Evolutionary conservation across 2,329 filamentous ascomycete species (phyloP), one percentile per base, ranked within the genome.

Genomic region (Verticillium dahliae): DNA sequence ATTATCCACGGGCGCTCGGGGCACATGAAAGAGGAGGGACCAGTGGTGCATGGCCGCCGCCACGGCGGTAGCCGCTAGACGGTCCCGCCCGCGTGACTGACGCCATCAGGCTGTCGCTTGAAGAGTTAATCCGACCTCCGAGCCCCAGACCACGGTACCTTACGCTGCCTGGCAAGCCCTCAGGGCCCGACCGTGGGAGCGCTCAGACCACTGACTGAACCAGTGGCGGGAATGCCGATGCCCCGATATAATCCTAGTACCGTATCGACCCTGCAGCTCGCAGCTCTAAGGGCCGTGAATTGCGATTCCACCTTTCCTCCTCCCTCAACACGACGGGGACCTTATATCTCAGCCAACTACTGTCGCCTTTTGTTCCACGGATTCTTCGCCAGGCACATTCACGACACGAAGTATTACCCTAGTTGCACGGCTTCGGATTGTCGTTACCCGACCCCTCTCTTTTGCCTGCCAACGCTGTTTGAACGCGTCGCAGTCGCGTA

Each of bases 401-500:
- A 11, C 45, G 18, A 27, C 6, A 27, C 4, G n/a, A 22, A 13
- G 11, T 27, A 52, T 52, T 11, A 52, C 7, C 10, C 18, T 52
- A n/a, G 18, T 22, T 5, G 10, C 18, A 6, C 18, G 18, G 45
- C 45, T 13, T 52, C 22, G 45, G 45, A 52, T 52, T 52, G 45
- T 52, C 10, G 45, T 18, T 10, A 7, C 18, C 11, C 18, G 45
- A 10, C 45, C 45, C 45, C 45, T 27, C 45, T 52, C 13, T 37
- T 1, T 18, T 45, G 39, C 14, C 14, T 45, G 39, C 15, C 7
- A 45, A 45, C 15, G 1, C n/a, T n/a, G n/a, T 45, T 18, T 62
- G 68, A 72, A 78, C 80, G 82, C 81, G 81, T 84, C 79, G 74
- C 68, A 78, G 80, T 83, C 82, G 81, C 81, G 82, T 84, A 77